phyloP scores from a whole-genome alignment of 2,329 filamentous ascomycete genomes.

The Lanzia echinophila region DNA sequence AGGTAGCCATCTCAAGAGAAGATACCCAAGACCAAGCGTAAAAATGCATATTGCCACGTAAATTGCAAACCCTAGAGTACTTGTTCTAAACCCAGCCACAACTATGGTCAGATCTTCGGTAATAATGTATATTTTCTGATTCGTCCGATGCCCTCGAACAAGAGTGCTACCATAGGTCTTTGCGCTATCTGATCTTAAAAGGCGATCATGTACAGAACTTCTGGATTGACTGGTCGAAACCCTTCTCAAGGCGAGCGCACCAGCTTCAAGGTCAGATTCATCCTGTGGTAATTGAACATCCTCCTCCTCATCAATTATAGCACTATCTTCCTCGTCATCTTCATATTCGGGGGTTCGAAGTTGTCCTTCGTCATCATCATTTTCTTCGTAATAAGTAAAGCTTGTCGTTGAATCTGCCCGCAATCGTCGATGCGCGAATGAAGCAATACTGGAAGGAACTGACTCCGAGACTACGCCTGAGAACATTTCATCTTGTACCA shows the following conservation, averaged over 20 bases:
- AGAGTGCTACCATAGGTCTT: constrained; percentile 60
- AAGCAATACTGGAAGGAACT: constrained; percentile 87
- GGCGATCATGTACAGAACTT: constrained; percentile 51
- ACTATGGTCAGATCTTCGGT: constrained; percentile 94
- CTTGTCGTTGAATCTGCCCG: constrained; percentile 80
- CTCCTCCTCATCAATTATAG: constrained; percentile 35
- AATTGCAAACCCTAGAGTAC: constrained; percentile 55
- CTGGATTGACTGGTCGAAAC: constrained; percentile 56
- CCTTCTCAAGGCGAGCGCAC: constrained; percentile 41
- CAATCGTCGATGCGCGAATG: constrained; percentile 76
- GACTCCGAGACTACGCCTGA: constrained; percentile 92
- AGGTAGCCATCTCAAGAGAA: constrained; percentile 85
- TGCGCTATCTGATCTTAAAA: constrained; percentile 65
- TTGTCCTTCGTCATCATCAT: constrained; percentile 46
- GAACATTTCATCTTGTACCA: constrained; percentile 96
- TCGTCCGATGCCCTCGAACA: constrained; percentile 57
- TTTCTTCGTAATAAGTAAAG: constrained; percentile 82
- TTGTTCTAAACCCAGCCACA: constrained; percentile 84
- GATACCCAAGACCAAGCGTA: constrained; percentile 72
- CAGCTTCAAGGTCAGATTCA: constrained; percentile 30
- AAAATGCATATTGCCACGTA: constrained; percentile 66
- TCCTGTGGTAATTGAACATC: constrained; percentile 29
- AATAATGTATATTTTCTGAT: constrained; percentile 86
- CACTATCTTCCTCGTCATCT: constrained; percentile 34
- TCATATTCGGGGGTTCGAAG: constrained; percentile 32